Conservation (phyloP, 139 green algal genomes). For the Trebouxia sp. region DNA sequence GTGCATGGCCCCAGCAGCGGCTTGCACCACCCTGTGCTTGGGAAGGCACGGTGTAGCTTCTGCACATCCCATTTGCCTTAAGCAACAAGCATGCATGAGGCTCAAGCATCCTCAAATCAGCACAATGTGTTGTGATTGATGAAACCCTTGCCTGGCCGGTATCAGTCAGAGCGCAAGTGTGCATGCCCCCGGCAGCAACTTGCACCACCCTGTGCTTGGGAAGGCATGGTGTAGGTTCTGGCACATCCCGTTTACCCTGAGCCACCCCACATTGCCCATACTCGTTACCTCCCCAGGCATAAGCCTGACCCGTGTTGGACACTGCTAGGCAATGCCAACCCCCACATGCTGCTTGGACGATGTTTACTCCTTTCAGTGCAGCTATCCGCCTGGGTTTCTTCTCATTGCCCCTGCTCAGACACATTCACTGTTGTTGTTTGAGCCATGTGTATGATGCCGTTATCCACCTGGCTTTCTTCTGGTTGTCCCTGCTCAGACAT, state of each 20-base stretch:
- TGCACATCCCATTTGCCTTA: too few relatives aligned
- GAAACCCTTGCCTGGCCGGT: constrained; percentile 62
- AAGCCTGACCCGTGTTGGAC: constrained; percentile 41
- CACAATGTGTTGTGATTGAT: background rate
- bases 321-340: constrained; percentile 92
- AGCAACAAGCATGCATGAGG: too few relatives aligned
- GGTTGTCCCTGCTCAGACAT: too few relatives aligned
- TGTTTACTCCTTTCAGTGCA: constrained; percentile 59
- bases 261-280: constrained; percentile 81
- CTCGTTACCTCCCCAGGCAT: constrained; percentile 89
- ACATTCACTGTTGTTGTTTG: too few relatives aligned
- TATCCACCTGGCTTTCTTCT: too few relatives aligned
- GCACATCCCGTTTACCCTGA: constrained; percentile 57
- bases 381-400: constrained; percentile 66
- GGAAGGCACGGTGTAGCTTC: too few relatives aligned
- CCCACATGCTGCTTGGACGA: constrained; percentile 85
- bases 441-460: too few relatives aligned
- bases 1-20: too few relatives aligned
- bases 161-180: constrained; percentile 85
- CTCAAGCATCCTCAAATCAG: too few relatives aligned
- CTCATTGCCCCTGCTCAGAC: constrained; percentile 34
- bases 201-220: constrained; percentile 52
- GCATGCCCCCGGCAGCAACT: constrained; percentile 90
- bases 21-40: too few relatives aligned
- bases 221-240: constrained; percentile 56